These are phyloP conservation scores for Beauveria bassiana DNA, from an alignment of 2,329 filamentous ascomycete genomes.

Conservation along the genomic window DNA sequence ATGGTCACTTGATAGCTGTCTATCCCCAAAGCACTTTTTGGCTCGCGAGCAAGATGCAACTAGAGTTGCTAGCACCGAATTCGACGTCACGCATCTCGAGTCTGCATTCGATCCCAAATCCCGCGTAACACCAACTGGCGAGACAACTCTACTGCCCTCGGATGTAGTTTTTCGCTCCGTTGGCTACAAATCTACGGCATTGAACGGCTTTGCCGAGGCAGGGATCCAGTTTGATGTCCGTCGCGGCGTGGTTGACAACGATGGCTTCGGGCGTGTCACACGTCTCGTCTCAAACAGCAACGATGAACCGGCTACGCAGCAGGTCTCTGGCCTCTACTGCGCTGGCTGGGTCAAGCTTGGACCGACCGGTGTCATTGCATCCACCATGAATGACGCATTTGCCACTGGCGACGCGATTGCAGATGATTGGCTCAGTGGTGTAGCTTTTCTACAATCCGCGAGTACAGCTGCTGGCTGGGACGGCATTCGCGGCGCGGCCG, in stretches of 20 bases:
- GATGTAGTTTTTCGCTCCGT: constrained; percentile 85
- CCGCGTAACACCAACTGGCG: constrained; percentile 39
- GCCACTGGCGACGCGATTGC: constrained; percentile 76
- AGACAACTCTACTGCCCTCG: constrained; percentile 49
- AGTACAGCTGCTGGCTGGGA: constrained; percentile 58
- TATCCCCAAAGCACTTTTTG: constrained; percentile 67
- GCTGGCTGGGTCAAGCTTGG: constrained; percentile 95
- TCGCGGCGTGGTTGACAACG: constrained; percentile 74
- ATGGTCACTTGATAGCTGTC: constrained; percentile 81
- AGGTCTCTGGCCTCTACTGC: constrained; percentile 70
- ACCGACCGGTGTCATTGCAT: constrained; percentile 90
- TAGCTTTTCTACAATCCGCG: constrained; percentile 29
- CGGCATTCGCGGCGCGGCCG: constrained; percentile 55
- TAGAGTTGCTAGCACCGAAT: constrained; percentile 57
- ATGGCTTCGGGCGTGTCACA: constrained; percentile 65
- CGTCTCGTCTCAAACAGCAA: constrained; percentile 26
- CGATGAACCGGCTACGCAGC: constrained; percentile 31
- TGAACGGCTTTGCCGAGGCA: constrained; percentile 66
- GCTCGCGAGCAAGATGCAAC: constrained; percentile 36
- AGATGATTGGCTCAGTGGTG: constrained; percentile 58
- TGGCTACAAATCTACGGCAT: constrained; percentile 76
- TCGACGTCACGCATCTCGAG: constrained; percentile 53
- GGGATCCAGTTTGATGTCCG: constrained; percentile 70
- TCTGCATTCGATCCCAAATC: constrained; percentile 47
- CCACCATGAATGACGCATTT: constrained; percentile 93